phyloP scores from a whole-genome alignment of 352 stramenopile genomes.

The Achlya hypogyna region DNA sequence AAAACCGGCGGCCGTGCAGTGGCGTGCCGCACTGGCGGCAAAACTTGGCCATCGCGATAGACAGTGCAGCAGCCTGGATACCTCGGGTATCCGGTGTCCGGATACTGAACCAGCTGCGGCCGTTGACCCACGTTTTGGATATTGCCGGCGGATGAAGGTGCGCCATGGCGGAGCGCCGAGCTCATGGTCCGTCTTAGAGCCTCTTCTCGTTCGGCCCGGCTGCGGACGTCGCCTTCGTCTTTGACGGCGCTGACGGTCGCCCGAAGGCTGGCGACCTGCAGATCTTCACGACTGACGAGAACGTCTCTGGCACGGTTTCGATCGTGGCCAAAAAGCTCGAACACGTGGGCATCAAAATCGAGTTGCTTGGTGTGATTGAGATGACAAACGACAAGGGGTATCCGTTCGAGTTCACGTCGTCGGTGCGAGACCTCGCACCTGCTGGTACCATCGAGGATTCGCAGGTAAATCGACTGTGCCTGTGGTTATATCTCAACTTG shows the following conservation, averaged over 20 bases:
- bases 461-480: constrained; percentile 18
- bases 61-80: background rate
- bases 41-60: constrained; percentile 1
- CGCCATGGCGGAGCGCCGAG: too few relatives aligned
- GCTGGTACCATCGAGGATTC: constrained; percentile 64
- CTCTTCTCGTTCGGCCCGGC: constrained; percentile 46
- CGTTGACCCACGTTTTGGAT: too few relatives aligned
- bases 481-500: background rate
- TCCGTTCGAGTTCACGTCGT: constrained; percentile 88
- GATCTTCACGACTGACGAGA: constrained; percentile 45
- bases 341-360: constrained; percentile 93
- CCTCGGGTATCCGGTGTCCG: too few relatives aligned
- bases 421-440: constrained; percentile 84
- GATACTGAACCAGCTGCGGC: too few relatives aligned
- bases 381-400: constrained; percentile 67
- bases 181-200: constrained; percentile 26
- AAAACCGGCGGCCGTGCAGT: constrained; percentile 13
- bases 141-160: too few relatives aligned
- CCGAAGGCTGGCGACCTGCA: constrained; percentile 31
- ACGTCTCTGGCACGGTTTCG: constrained; percentile 51
- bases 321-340: constrained; percentile 90
- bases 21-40: constrained; percentile 10
- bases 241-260: constrained; percentile 30
- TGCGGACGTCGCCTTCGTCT: constrained; percentile 31
- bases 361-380: constrained; percentile 93